Percentiles rank a stretch among this genome's conserved stretches.
Conservation (phyloP, 2,329 filamentous ascomycete species). For the Niveomyces coronatus region DNA sequence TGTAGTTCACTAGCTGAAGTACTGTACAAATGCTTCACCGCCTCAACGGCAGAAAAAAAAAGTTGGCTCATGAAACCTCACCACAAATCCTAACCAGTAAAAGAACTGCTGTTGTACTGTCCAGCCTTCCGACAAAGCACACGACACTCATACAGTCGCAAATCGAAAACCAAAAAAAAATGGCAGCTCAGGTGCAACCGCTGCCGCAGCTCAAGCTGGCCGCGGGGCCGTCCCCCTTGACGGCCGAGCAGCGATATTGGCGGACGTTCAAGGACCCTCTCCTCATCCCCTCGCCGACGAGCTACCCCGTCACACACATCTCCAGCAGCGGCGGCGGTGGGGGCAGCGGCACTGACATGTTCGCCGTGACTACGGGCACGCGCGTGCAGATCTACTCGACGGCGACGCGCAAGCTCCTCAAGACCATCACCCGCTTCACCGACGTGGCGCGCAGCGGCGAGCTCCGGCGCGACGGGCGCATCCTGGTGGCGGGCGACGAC, state of each 20-base stretch:
- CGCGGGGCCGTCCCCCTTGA: conserved; percentile 69
- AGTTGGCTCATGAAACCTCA: conserved; percentile 10
- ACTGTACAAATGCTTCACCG: conserved; percentile 6
- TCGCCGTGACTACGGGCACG: conserved; percentile 89
- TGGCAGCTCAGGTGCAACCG: conserved; percentile 80
- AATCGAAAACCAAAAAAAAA: conserved; percentile 24
- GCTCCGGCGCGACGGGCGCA: conserved; percentile 76
- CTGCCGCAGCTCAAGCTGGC: conserved; percentile 75
- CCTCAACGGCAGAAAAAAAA: conserved; percentile 18
- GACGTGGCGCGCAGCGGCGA: conserved; percentile 85
- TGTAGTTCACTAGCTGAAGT: no score
- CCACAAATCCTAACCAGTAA: not conserved
- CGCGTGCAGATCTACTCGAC: conserved; percentile 90
- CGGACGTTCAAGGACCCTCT: conserved; percentile 86
- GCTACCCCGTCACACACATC: conserved; percentile 84
- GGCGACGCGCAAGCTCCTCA: conserved; percentile 80
- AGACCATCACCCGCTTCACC: conserved; percentile 89
- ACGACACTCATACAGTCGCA: not conserved
- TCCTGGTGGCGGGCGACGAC: conserved; percentile 86
- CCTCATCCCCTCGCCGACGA: conserved; percentile 80
- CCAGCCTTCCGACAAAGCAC: not conserved
- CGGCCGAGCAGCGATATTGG: conserved; percentile 94
- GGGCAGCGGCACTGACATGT: conserved; percentile 53
- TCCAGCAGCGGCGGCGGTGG: conserved; percentile 46
- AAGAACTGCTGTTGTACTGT: conserved; percentile 58